phyloP scores from a whole-genome alignment of 768 basidiomycete species.

The Sarcomyxa edulis region DNA sequence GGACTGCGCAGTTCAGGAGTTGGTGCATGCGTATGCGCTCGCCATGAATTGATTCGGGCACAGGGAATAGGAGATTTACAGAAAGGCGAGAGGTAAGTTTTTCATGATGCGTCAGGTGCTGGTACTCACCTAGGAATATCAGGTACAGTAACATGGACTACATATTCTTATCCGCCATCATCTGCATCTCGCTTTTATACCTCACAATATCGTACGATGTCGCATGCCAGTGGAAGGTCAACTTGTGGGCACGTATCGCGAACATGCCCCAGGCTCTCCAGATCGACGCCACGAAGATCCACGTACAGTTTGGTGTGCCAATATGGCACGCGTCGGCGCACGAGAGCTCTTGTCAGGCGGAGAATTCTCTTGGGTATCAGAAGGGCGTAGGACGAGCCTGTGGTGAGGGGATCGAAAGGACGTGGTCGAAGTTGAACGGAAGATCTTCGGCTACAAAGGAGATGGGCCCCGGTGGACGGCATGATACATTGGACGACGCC shows the following conservation, averaged over 20 bases:
- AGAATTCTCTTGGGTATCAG: conserved; percentile 20
- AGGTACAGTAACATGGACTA: conserved; percentile 19
- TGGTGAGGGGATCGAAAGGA: conserved; percentile 20
- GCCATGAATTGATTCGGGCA: conserved; percentile 7
- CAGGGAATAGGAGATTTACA: conserved; percentile 22
- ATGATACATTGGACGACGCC: conserved; percentile 25
- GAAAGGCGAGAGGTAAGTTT: conserved; percentile 22
- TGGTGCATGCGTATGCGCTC: conserved; percentile 5
- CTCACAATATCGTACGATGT: conserved; percentile 24
- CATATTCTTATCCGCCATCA: conserved; percentile 12
- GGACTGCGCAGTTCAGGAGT: conserved; percentile 7
- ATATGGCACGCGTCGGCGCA: conserved; percentile 2
- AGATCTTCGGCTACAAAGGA: background rate
- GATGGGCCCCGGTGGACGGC: conserved; percentile 4
- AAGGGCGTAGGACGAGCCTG: conserved; percentile 18
- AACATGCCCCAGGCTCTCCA: conserved; percentile 6
- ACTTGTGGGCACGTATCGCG: conserved; percentile 11
- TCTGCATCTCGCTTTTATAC: background rate
- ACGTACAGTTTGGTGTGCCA: conserved; percentile 14
- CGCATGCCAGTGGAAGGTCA: conserved; percentile 21
- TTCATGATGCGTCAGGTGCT: background rate
- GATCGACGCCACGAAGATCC: conserved; percentile 13
- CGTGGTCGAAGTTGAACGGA: conserved; percentile 2
- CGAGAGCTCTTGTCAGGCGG: conserved; percentile 1
- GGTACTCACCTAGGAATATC: background rate